Evolutionary conservation across 2,329 filamentous ascomycete species (phyloP), one percentile per base, ranked within the genome.

Genomic region (Colletotrichum aenigma): DNA sequence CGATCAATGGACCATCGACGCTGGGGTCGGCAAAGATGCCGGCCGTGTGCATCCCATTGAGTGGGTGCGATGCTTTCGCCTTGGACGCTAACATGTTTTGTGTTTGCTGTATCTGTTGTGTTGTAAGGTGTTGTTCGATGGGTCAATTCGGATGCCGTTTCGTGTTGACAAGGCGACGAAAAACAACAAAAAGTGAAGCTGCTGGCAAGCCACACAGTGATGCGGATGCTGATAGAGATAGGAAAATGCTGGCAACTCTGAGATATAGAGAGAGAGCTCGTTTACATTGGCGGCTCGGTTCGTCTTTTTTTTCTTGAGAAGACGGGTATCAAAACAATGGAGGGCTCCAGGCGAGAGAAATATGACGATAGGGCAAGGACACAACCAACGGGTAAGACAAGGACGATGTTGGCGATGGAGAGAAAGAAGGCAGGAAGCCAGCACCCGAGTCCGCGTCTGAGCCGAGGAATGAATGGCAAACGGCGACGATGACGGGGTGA

Each of bases 21-120:
- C 93, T 95, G 93, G 98, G 96, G 86, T 98, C 96, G 66, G 96
- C 94, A 86, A 95, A 98, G 84, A 98, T 98, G 82, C 96, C 96
- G 6, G 96, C 94, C 30, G 96, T 95, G 86, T 98, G 96, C 82
- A 92, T 91, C 79, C 89, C 89, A 82, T 90, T 91, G 81, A 92
- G 86, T 69, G 89, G 84, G 80, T 91, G 89, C 72, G 85, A 71
- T 13, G 43, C n/a, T 84, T 91, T 92, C 72, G 86, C 80, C 81
- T 89, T 91, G 79, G 87, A 80, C 74, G 89, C 82, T 89, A 79
- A 84, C 34, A 78, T 74, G 73, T 74, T 70, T 62, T 52, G 62
- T 60, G 75, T 68, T 68, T 74, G 52, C 52, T 66, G 16, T 58
- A 34, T 38, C 16, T 38, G 67, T 26, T 16, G 67, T 26, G 32